phyloP scores from a whole-genome alignment of 1,284 basidiomycete genomes.

The Trichosporon ovoides region DNA sequence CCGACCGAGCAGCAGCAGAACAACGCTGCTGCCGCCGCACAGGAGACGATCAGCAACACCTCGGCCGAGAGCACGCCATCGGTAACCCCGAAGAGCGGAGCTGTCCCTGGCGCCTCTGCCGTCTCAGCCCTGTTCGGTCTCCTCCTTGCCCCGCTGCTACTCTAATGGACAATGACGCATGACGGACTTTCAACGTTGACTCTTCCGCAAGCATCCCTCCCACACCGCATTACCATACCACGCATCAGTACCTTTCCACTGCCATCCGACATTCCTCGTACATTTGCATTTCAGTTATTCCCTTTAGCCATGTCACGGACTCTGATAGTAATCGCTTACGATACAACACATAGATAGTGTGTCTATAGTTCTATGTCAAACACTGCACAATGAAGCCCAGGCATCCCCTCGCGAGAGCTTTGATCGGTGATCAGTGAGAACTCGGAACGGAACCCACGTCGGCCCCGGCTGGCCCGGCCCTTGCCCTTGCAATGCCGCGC shows the following conservation, averaged over 20 bases:
- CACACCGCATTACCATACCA: background rate
- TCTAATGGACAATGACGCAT: slow-evolving; percentile 1
- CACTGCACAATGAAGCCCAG: no score
- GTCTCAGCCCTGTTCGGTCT: slow-evolving; percentile 1
- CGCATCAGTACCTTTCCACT: background rate
- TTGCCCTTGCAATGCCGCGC: no score
- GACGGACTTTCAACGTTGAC: background rate
- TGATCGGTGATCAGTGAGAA: no score
- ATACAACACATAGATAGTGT: no score
- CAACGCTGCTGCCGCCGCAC: background rate
- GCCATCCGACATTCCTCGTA: background rate
- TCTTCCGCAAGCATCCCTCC: background rate
- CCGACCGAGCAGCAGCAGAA: background rate
- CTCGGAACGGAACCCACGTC: no score
- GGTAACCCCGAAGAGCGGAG: background rate
- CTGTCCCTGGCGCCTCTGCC: background rate
- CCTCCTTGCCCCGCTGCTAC: slow-evolving; percentile 4
- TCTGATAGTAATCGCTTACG: no score
- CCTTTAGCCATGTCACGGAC: background rate
- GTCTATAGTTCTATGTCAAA: no score
- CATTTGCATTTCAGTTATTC: slow-evolving; percentile 2
- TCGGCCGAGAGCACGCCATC: background rate
- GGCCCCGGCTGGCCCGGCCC: no score
- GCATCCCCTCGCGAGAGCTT: no score
- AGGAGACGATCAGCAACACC: background rate